Percentiles rank a stretch among this genome's conserved stretches.
Evolutionary conservation across 2,329 filamentous ascomycete species (phyloP).

Genomic region (Mycosphaerella sp.): DNA sequence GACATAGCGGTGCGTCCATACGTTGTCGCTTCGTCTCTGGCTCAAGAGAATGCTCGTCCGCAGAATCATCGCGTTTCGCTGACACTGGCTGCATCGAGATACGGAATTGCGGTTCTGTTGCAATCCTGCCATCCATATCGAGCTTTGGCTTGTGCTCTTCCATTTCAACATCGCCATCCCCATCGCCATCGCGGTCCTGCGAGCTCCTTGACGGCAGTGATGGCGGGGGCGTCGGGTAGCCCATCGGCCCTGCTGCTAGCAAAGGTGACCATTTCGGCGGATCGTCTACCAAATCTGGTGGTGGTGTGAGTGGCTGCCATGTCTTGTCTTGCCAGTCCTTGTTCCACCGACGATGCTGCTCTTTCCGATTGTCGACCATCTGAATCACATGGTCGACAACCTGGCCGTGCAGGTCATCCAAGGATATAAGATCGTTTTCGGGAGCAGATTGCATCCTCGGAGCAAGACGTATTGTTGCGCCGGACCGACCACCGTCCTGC

Average conservation of each 20-base stretch:
- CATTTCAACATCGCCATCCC: conserved; percentile 37
- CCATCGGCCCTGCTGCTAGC: conserved; percentile 20
- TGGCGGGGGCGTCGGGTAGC: conserved; percentile 43
- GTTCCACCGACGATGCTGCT: conserved; percentile 89
- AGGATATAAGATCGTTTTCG: conserved; percentile 70
- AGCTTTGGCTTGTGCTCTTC: conserved; percentile 24
- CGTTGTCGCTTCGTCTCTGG: conserved; percentile 18
- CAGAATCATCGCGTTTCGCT: conserved; percentile 1
- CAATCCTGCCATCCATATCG: conserved; percentile 15
- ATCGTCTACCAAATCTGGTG: conserved; percentile 48
- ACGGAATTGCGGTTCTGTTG: conserved; percentile 23
- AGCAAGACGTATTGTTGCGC: conserved; percentile 37
- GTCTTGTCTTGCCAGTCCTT: conserved; percentile 83
- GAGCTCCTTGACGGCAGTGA: conserved; percentile 40
- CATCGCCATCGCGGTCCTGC: conserved; percentile 35
- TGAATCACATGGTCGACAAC: conserved; percentile 72
- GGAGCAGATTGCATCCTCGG: conserved; percentile 54
- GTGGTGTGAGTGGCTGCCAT: conserved; percentile 73
- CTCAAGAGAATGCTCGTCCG: conserved; percentile 9
- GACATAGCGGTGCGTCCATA: conserved; percentile 56
- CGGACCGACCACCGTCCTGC: conserved; percentile 56
- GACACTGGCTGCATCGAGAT: conserved; percentile 20
- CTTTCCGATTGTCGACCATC: conserved; percentile 79
- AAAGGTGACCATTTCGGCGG: conserved; percentile 28
- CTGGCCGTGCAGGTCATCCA: conserved; percentile 72